A percentile compares a stretch with the other conserved stretches of the same genome.
Conservation (phyloP, 163 green algal species). For the Volvox carteri region DNA sequence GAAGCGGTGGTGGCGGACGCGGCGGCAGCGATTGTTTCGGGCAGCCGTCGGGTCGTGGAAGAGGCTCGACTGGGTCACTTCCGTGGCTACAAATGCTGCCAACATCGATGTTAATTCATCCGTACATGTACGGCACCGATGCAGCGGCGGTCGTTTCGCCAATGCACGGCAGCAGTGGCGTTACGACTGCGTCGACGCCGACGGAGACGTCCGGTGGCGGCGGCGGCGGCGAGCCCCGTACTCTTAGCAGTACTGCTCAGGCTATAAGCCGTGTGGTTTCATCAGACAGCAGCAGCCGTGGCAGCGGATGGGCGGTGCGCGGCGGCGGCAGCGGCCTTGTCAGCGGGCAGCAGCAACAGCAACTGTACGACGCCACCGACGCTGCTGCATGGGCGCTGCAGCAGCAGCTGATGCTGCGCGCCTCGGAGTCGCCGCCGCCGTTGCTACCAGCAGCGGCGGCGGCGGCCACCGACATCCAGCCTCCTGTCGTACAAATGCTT, state of each 20-base stretch:
- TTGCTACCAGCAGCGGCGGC: not conserved
- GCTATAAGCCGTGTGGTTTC: not conserved
- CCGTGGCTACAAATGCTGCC: not conserved
- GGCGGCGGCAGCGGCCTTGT: not conserved
- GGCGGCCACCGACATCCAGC: not conserved
- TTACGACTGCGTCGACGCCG: not conserved
- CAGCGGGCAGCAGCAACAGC: not conserved
- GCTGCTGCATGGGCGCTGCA: constrained; percentile 6
- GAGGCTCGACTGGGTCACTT: not conserved
- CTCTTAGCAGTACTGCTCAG: not conserved
- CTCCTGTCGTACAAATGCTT: no score
- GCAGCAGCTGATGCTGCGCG: constrained; percentile 19
- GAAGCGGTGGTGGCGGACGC: not conserved
- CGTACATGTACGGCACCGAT: not conserved
- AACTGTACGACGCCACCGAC: not conserved
- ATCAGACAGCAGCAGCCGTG: constrained; percentile 7
- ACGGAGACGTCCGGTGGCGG: constrained; percentile 22
- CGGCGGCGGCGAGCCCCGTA: not conserved
- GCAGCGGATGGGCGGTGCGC: not conserved
- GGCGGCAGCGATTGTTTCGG: not conserved
- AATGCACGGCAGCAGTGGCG: not conserved
- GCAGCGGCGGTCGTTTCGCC: not conserved
- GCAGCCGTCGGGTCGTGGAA: not conserved
- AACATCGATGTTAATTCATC: not conserved
- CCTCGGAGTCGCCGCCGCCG: not conserved